Base-by-base conservation (phyloP, 495 filamentous ascomycete genomes). In the Bathelium albidoporum region DNA sequence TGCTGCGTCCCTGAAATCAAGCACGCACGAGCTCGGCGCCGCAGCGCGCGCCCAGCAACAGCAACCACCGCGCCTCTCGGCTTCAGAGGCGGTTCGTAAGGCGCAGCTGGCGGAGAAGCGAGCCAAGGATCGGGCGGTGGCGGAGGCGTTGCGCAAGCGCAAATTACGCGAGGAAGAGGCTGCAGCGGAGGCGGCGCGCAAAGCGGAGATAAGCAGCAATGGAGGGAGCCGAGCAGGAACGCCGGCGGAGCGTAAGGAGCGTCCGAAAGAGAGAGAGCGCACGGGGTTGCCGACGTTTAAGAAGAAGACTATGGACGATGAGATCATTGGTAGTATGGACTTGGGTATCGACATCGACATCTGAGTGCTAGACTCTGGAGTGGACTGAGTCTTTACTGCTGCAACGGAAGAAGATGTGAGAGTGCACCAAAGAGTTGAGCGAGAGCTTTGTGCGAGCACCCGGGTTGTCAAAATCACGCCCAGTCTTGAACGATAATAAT, bases 21-120 rank as follows among this genome's bases (percentile, higher is more conserved):
- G n/a, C n/a, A n/a, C n/a, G n/a, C n/a, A n/a, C n/a, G n/a, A n/a
- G n/a, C n/a, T n/a, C n/a, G n/a, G n/a, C n/a, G 73, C 88, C 95
- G 64, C 86, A 86, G 39, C 80, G 96, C 10, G 86, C 87, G 16
- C 78, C 83, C 44, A 71, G 93, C 70, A 97, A 96, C 74, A 74
- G 80, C 2, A 83, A 85, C 67, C 94, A 94, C 76, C 87, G 91
- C 55, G 84, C 84, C 60, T 39, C 81, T 83, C 65, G 95, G 95
- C 44, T 69, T 80, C 83, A 18, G 88, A 95, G 66, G 84, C 87
- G 24, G 85, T 95, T 9, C 89, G 92, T 59, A 87, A 88, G 73
- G 91, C 92, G 5, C 89, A 95, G 73, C 75, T 94, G 26, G 84
- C 83, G 65, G 93, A 97, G 77, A 80, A 86, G 18, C 62, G 67